Conservation (phyloP, 2,329 filamentous ascomycete species). For the Thelonectria olida region DNA sequence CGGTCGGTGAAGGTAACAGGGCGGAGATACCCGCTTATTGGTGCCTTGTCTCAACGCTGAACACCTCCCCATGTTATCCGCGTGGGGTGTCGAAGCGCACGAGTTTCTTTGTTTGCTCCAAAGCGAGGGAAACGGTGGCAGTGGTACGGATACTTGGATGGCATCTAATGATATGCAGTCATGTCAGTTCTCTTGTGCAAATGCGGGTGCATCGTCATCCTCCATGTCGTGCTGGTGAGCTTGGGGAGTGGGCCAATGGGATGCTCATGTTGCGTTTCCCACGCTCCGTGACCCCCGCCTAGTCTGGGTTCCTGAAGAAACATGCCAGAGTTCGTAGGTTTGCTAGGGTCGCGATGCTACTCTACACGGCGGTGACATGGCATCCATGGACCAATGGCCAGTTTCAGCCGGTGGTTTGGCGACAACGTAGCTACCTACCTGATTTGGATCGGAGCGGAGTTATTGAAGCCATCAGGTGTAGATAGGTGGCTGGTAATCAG, state of each 20-base stretch:
- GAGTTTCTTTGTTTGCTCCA: conserved; percentile 16
- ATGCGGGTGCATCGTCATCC: conserved; percentile 13
- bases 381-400: conserved; percentile 2
- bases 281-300: conserved; percentile 18
- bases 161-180: not conserved
- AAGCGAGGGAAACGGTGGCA: not conserved
- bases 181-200: not conserved
- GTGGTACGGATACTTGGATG: not conserved
- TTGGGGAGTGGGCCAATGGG: conserved; percentile 17
- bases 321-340: conserved; percentile 17
- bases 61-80: not conserved
- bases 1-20: not conserved
- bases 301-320: conserved; percentile 27
- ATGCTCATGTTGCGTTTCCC: conserved; percentile 1
- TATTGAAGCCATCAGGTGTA: not conserved
- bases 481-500: not conserved
- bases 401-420: conserved; percentile 12
- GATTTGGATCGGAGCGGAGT: conserved; percentile 5
- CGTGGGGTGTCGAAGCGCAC: not conserved
- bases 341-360: conserved; percentile 32
- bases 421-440: conserved; percentile 4
- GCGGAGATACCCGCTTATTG: not conserved
- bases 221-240: not conserved
- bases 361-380: conserved; percentile 26
- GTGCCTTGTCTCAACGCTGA: not conserved